Conservation (phyloP, 805 yeast species). For the Maudiozyma pseudohumilis region DNA sequence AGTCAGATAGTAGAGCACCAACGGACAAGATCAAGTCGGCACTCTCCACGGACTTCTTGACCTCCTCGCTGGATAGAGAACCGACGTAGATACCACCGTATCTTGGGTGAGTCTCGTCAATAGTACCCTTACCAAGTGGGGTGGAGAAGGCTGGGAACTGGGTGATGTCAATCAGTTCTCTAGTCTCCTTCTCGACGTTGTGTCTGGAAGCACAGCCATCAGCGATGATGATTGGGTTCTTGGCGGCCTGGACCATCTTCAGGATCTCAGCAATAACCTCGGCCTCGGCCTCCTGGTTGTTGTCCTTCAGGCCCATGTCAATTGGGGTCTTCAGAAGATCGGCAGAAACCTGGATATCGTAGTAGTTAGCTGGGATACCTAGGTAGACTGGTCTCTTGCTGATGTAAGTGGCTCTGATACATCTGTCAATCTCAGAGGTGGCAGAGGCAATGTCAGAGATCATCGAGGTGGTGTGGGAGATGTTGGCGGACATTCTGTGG, state of each 20-base stretch:
- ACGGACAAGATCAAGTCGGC: conserved; percentile 66
- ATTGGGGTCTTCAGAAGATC: conserved; percentile 50
- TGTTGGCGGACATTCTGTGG: conserved; percentile 62
- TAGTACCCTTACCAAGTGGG: conserved; percentile 78
- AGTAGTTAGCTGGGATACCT: conserved; percentile 71
- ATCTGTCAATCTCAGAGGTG: conserved; percentile 57
- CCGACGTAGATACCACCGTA: conserved; percentile 82
- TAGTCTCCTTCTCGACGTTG: conserved; percentile 48
- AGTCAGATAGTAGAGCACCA: conserved; percentile 76
- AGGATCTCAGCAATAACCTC: conserved; percentile 47
- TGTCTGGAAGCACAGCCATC: conserved; percentile 83
- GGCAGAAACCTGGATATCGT: conserved; percentile 49
- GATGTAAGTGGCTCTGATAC: conserved; percentile 57
- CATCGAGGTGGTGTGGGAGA: conserved; percentile 53
- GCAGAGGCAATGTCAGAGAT: conserved; percentile 53
- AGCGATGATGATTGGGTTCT: conserved; percentile 61
- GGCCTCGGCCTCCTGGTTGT: conserved; percentile 47
- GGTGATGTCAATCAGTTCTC: conserved; percentile 48
- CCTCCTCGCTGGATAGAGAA: conserved; percentile 57
- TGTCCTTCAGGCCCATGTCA: conserved; percentile 44
- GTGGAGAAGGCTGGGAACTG: conserved; percentile 74
- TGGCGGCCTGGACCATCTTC: conserved; percentile 42
- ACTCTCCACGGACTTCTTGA: conserved; percentile 56
- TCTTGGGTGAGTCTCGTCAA: conserved; percentile 58
- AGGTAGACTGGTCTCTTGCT: conserved; percentile 70